These are phyloP conservation scores for Podospora pseudopauciseta DNA, from an alignment of 495 filamentous ascomycete species.

Conservation along the genomic window DNA sequence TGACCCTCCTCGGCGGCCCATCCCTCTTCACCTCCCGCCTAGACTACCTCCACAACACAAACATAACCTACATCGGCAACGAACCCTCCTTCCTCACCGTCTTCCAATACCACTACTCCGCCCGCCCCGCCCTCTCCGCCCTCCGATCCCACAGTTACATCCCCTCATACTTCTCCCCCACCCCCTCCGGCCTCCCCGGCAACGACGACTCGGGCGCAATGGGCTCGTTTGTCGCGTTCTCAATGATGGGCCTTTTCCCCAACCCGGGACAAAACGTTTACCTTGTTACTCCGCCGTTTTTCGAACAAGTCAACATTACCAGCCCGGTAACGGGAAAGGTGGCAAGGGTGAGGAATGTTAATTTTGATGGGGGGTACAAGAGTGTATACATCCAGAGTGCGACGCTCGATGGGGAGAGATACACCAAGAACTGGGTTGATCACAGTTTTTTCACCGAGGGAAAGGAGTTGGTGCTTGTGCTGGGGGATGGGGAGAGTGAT, in stretches of 20 bases:
- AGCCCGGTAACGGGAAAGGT: slow-evolving; percentile 59
- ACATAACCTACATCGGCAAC: slow-evolving; percentile 69
- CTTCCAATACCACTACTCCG: slow-evolving; percentile 69
- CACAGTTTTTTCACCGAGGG: slow-evolving; percentile 73
- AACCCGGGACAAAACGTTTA: slow-evolving; percentile 74
- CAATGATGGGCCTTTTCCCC: slow-evolving; percentile 72
- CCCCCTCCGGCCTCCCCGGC: slow-evolving; percentile 59
- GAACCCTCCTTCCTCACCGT: slow-evolving; percentile 68
- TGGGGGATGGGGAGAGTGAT: slow-evolving; percentile 62
- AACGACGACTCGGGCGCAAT: slow-evolving; percentile 73
- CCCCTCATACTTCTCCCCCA: slow-evolving; percentile 59
- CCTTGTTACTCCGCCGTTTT: slow-evolving; percentile 64
- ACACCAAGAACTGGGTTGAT: slow-evolving; percentile 67
- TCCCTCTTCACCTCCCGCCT: slow-evolving; percentile 58
- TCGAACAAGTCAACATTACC: slow-evolving; percentile 60
- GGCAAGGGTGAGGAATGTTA: slow-evolving; percentile 56
- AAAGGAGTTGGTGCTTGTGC: slow-evolving; percentile 60
- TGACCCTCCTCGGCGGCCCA: slow-evolving; percentile 58
- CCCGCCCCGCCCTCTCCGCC: slow-evolving; percentile 61
- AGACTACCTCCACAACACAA: slow-evolving; percentile 60
- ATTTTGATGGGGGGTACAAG: slow-evolving; percentile 61
- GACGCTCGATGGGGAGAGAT: slow-evolving; percentile 61
- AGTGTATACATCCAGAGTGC: slow-evolving; percentile 68
- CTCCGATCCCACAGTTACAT: slow-evolving; percentile 63
- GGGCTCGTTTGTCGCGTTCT: slow-evolving; percentile 65